Evolutionary conservation across 2,329 filamentous ascomycete species (phyloP).

Genomic region (Aquanectria penicillioides): DNA sequence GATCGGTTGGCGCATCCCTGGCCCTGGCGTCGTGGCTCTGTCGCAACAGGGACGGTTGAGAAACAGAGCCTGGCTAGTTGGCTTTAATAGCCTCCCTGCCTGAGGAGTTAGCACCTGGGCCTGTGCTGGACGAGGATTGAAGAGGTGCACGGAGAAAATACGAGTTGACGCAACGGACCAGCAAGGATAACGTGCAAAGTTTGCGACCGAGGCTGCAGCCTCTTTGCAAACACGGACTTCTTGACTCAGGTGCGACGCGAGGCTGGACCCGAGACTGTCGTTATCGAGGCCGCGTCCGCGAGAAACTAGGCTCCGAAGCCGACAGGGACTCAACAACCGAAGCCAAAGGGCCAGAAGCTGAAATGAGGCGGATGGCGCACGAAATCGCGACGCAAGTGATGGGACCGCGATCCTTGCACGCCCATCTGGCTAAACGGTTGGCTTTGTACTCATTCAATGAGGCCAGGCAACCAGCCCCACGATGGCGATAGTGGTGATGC

Average conservation of each 20-base stretch:
- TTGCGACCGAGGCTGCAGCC: constrained; percentile 26
- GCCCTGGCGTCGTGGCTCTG: constrained; percentile 10
- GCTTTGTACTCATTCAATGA: constrained; percentile 23
- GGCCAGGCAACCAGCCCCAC: constrained; percentile 20
- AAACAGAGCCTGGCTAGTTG: constrained; percentile 8
- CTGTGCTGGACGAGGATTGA: neutral
- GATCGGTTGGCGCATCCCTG: constrained; percentile 37
- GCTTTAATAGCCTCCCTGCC: constrained; percentile 9
- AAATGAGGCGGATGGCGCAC: constrained; percentile 22
- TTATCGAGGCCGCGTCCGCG: constrained; percentile 17
- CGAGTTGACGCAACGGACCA: constrained; percentile 39
- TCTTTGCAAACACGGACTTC: constrained; percentile 29
- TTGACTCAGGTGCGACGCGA: constrained; percentile 36
- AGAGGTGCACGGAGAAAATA: constrained; percentile 35
- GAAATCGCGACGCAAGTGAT: constrained; percentile 6
- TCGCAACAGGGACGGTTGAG: constrained; percentile 11
- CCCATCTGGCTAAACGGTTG: constrained; percentile 3
- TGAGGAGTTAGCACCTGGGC: too few relatives aligned
- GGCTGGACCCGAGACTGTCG: constrained; percentile 34
- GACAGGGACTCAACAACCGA: neutral
- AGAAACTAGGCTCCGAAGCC: too few relatives aligned
- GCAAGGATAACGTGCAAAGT: constrained; percentile 18
- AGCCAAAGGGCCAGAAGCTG: constrained; percentile 31
- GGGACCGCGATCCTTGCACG: constrained; percentile 18
- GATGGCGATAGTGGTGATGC: neutral